These are phyloP conservation scores for Arabidopsis hybrid DNA, from an alignment of 441 rosid genomes.

Conservation along the genomic window DNA sequence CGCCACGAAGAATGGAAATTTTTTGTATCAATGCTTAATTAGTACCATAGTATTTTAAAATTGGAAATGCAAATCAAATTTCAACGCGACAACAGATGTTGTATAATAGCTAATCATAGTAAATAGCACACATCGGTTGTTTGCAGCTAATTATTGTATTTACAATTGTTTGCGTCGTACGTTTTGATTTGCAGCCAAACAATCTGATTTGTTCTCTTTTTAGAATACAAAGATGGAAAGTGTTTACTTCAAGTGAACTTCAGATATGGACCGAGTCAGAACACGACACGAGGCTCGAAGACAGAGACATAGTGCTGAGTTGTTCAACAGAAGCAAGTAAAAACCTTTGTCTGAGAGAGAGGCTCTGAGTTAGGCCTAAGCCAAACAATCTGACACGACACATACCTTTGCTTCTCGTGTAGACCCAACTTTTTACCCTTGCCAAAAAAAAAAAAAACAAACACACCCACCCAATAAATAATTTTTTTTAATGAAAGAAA, in stretches of 20 bases:
- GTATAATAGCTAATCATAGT: not conserved
- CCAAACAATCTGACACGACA: constrained; percentile 24
- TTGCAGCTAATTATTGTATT: constrained; percentile 19
- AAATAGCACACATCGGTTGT: not conserved
- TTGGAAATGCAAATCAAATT: not conserved
- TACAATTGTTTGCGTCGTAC: constrained; percentile 19
- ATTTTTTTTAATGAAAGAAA: not conserved
- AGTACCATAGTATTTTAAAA: not conserved
- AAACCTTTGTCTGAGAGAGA: not conserved
- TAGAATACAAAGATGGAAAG: constrained; percentile 26
- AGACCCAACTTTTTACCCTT: constrained; percentile 18
- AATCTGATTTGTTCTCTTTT: not conserved
- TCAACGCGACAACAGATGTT: not conserved
- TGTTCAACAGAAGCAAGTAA: constrained; percentile 31
- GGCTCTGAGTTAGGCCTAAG: constrained; percentile 19
- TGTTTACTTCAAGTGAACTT: constrained; percentile 38
- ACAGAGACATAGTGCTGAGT: constrained; percentile 26
- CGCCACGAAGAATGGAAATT: not conserved
- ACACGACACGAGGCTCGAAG: constrained; percentile 34
- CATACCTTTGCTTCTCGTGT: constrained; percentile 19
- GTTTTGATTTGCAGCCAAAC: constrained; percentile 11
- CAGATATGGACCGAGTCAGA: constrained; percentile 36
- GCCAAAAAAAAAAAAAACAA: constrained; percentile 4
- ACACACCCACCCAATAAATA: constrained; percentile 23
- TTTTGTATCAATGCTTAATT: constrained; percentile 11